Conservation (phyloP, 2,329 filamentous ascomycete genomes). For the Cercospora beticola region DNA sequence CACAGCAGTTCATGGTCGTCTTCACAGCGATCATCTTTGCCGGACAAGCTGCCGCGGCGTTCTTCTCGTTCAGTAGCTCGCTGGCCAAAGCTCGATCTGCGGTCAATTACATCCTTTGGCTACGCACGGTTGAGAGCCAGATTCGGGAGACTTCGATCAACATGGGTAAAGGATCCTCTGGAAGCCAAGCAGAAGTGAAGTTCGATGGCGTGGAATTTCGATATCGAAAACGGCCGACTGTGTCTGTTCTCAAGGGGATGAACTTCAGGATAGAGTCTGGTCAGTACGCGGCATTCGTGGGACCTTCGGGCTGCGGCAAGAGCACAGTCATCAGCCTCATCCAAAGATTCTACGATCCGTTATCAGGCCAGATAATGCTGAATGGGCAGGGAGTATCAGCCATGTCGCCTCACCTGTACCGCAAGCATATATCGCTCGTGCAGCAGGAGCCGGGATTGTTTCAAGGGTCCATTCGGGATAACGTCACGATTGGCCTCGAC, state of each 20-base stretch:
- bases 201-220: slow-evolving; percentile 25
- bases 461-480: slow-evolving; percentile 45
- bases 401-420: slow-evolving; percentile 41
- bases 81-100: slow-evolving; percentile 37
- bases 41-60: slow-evolving; percentile 64
- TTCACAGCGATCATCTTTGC: slow-evolving; percentile 65
- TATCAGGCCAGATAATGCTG: slow-evolving; percentile 41
- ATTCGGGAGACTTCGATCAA: slow-evolving; percentile 36
- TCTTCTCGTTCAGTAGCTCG: slow-evolving; percentile 58
- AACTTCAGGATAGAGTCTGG: slow-evolving; percentile 36
- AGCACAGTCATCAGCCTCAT: slow-evolving; percentile 48
- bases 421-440: slow-evolving; percentile 46
- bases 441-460: slow-evolving; percentile 50
- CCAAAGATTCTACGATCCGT: slow-evolving; percentile 49
- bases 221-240: background rate
- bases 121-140: slow-evolving; percentile 39
- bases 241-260: background rate
- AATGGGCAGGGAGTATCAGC: slow-evolving; percentile 59
- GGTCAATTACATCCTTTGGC: slow-evolving; percentile 48
- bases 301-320: slow-evolving; percentile 51
- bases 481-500: slow-evolving; percentile 39
- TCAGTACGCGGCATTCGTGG: slow-evolving; percentile 49
- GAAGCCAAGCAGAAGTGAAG: slow-evolving; percentile 20
- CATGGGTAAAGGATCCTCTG: background rate
- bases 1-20: slow-evolving; percentile 53